Percentiles rank a stretch among this genome's conserved stretches.
Conservation (phyloP, 2,329 filamentous ascomycete genomes). For the Cryphonectria carpinicola region DNA sequence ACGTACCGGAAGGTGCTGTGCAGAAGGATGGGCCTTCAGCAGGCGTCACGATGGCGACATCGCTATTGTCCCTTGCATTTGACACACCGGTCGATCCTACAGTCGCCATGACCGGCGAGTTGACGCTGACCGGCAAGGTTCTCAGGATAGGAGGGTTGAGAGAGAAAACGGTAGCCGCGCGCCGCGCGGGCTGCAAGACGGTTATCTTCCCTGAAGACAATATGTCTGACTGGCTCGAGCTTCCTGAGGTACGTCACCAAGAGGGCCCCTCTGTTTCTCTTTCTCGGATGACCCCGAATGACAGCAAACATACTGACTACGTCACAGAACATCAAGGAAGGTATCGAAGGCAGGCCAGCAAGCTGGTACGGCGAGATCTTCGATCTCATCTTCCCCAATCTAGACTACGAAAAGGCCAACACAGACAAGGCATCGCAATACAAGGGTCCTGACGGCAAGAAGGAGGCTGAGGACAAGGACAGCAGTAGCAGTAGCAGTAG, state of each 20-base stretch:
- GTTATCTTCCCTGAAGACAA: conserved; percentile 96
- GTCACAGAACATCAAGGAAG: conserved; percentile 92
- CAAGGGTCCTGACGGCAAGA: conserved; percentile 53
- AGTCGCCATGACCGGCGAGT: conserved; percentile 96
- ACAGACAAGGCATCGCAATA: conserved; percentile 67
- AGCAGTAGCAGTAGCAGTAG: conserved; percentile 42
- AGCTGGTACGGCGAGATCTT: conserved; percentile 96
- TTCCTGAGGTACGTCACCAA: conserved; percentile 79
- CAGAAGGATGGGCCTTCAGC: conserved; percentile 93
- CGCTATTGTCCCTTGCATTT: conserved; percentile 81
- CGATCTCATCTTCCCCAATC: conserved; percentile 80
- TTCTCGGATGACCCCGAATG: not conserved
- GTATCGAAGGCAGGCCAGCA: conserved; percentile 87
- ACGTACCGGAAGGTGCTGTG: conserved; percentile 95
- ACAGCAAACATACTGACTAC: conserved; percentile 19
- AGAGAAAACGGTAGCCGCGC: conserved; percentile 96
- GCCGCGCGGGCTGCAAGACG: conserved; percentile 87
- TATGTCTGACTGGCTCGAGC: conserved; percentile 93
- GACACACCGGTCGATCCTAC: conserved; percentile 79
- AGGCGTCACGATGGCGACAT: conserved; percentile 98
- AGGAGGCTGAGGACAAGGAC: conserved; percentile 57
- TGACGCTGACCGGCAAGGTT: conserved; percentile 96
- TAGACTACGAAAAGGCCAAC: conserved; percentile 76
- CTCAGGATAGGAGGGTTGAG: conserved; percentile 89
- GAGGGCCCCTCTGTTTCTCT: conserved; percentile 32